Base-by-base conservation (phyloP, 2,329 filamentous ascomycete genomes). In the Stylonectria norvegica region DNA sequence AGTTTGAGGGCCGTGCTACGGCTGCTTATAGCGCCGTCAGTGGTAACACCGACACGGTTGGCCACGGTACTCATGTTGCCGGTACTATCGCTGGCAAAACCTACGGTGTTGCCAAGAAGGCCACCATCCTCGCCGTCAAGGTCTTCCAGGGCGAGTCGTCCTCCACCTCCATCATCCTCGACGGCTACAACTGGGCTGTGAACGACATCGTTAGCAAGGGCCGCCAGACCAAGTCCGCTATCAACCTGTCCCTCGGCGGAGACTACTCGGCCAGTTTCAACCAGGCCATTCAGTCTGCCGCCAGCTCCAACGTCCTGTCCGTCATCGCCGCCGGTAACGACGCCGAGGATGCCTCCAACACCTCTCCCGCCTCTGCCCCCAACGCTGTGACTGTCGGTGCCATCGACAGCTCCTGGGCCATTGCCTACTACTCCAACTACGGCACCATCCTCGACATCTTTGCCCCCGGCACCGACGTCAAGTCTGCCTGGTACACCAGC, bases 221-320 rank as follows among this genome's bases (percentile, higher is more conserved):
- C 41, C 69, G 70, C 37, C 55, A 60, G 36, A 55, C 36, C 29
- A 63, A 63, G 17, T 60, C 72, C 14, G 73, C 76, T 28, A 67
- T 77, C 49, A 76, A 70, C 65, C 70, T 80, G 72, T 78, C 73
- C n/a, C 68, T 81, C 4, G 75, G 73, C 11, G 75, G 75, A 14
- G 32, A 47, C 14, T 57, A 55, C 47, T 74, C 72, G 3, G 45
- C 62, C 3, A 55, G 73, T 25, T 65, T 78, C 50, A 78, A 78
- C 65, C 60, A 55, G 28, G 73, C 73, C 25, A 66, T 78, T 30
- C 59, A 67, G 23, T 60, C 61, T 32, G 71, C 74, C 36, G 66
- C 69, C 45, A 51, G 47, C 22, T 56, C 59, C 7, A 75, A 75
- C 20, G 63, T 81, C 37, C 64, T 76, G 33, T 66, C 75, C 11